Base-by-base conservation (phyloP, 2,329 filamentous ascomycete species). In the Apiospora marii region DNA sequence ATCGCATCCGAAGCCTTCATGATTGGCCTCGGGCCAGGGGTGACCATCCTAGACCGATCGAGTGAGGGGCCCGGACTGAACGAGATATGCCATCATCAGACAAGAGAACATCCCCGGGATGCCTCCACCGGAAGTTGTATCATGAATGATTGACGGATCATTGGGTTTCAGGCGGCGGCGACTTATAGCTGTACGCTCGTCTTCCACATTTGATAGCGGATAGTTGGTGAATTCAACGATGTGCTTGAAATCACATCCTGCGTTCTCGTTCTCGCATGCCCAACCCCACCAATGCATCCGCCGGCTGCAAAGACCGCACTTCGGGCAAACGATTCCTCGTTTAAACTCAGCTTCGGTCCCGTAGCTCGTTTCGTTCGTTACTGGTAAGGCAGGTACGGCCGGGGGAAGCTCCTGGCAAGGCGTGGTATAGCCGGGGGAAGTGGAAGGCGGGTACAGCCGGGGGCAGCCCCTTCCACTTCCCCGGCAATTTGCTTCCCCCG, bases 271-370 rank as follows among this genome's bases (percentile, higher is more conserved):
- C 61, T 86, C 83, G 73, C 92, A 95, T 37, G 83, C 80, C 92
- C 91, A 94, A 1, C 86, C 85, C 6, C 81, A 82, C 91, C 92
- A 95, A 34, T 85, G 80, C 19, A 87, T 83, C 0, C 92, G 86
- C 3, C 89, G 85, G 61, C 86, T 90, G 76, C 92, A 93, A 53
- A 89, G 86, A 0, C 85, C 82, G 74, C 93, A 95, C 1, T 82
- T 73, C 0, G 89, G 90, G 75, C 93, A 95, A 1, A 92, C 88
- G 67, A 94, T 88, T 0, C 92, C 93, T 69, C 85, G 84, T 77
- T 89, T 92, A 72, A 87, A 89, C 12, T 84, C 79, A 3, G 83
- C 81, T 14, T 88, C 86, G 0, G 87, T 86, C 4, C 88, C 86
- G 19, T 83, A 81, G 0, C 80, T 75, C 1, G 81, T 75, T 6